A percentile compares a stretch with the other conserved stretches of the same genome.
phyloP scores from a whole-genome alignment of 2,329 filamentous ascomycete genomes.

The Canariomyces notabilis region DNA sequence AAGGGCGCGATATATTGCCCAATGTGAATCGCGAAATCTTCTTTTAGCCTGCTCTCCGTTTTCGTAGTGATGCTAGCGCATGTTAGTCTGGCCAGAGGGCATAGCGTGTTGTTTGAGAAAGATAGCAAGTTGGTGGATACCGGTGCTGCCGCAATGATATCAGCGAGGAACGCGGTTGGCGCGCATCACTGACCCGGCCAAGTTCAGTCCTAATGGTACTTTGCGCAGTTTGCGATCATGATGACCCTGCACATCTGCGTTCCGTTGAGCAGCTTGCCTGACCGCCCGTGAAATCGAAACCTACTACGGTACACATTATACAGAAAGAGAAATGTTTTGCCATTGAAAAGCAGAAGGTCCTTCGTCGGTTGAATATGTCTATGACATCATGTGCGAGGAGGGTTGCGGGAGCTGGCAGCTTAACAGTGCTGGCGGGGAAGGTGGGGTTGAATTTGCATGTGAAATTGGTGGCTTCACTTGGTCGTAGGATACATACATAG shows the following conservation, averaged over 20 bases:
- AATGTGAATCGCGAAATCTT: conserved; percentile 9
- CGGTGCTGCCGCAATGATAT: background rate
- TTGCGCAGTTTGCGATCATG: background rate
- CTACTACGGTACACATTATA: no score
- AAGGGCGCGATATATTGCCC: no score
- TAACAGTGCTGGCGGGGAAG: background rate
- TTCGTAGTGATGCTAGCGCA: no score
- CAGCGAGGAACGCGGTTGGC: background rate
- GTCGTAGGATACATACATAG: no score
- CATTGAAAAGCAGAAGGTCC: no score
- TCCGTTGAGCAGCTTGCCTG: background rate
- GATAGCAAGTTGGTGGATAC: background rate
- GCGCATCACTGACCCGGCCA: background rate
- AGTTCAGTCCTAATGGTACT: background rate
- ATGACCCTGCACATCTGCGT: background rate
- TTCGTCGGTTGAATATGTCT: background rate
- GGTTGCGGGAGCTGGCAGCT: background rate
- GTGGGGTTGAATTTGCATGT: conserved; percentile 5
- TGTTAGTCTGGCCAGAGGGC: background rate
- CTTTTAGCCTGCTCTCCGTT: conserved; percentile 9
- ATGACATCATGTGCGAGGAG: conserved; percentile 7
- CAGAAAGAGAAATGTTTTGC: no score
- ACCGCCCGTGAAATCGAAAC: no score
- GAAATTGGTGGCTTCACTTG: background rate
- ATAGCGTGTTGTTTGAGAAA: conserved; percentile 1